A percentile compares a stretch with the other conserved stretches of the same genome.
Evolutionary conservation across 768 basidiomycete species (phyloP).

Genomic region (Agrocybe pediades): DNA sequence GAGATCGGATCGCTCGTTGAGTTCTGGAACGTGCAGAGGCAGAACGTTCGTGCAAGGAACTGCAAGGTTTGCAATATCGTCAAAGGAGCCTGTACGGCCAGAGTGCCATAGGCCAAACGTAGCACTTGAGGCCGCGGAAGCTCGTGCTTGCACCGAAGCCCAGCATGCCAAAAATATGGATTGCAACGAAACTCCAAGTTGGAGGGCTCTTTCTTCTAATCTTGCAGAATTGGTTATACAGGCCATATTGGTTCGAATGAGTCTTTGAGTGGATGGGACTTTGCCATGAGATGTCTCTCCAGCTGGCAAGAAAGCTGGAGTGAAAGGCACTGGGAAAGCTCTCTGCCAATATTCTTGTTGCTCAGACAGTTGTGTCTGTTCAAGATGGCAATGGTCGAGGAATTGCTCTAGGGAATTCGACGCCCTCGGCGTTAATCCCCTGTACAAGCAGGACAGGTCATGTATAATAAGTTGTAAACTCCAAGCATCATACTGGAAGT

Average conservation of each 20-base stretch:
- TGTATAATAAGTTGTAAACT: conserved; percentile 41
- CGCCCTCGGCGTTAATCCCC: conserved; percentile 20
- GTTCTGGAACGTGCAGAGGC: conserved; percentile 33
- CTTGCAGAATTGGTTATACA: conserved; percentile 16
- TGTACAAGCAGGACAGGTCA: conserved; percentile 39
- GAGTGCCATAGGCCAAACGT: conserved; percentile 51
- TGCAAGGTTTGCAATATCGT: conserved; percentile 37
- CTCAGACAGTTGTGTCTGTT: conserved; percentile 14
- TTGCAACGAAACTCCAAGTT: conserved; percentile 33
- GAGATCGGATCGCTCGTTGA: conserved; percentile 17
- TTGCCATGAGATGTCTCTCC: conserved; percentile 2
- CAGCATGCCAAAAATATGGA: conserved; percentile 45
- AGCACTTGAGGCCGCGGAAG: conserved; percentile 25
- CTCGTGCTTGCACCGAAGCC: conserved; percentile 38
- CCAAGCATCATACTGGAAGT: conserved; percentile 55
- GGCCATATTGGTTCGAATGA: conserved; percentile 10
- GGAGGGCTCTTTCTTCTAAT: conserved; percentile 46
- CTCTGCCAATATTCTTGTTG: conserved; percentile 40
- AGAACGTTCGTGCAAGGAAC: conserved; percentile 48
- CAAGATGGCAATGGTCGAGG: conserved; percentile 23
- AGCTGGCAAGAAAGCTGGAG: conserved; percentile 18
- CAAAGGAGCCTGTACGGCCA: conserved; percentile 37
- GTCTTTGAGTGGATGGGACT: neutral
- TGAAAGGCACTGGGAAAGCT: conserved; percentile 26
- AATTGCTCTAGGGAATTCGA: conserved; percentile 29